Conservation (phyloP, 768 basidiomycete species). For the Termitomyces sp. region DNA sequence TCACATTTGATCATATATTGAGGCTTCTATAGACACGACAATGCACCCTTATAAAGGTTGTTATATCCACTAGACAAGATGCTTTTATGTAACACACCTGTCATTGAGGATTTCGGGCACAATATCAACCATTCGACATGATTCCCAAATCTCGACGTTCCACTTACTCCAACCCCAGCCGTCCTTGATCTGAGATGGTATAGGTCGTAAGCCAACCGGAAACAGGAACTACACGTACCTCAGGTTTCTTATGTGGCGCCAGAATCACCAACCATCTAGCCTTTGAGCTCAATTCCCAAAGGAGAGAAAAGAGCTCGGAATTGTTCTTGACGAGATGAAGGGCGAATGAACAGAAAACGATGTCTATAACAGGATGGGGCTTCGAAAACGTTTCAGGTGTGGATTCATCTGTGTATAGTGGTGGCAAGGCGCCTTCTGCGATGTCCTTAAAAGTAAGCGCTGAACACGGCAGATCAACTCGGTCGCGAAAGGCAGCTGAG, state of each 20-base stretch:
- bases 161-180: conserved; percentile 66
- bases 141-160: conserved; percentile 44
- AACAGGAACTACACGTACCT: conserved; percentile 31
- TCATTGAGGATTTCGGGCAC: conserved; percentile 43
- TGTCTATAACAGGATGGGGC: conserved; percentile 33
- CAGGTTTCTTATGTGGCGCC: conserved; percentile 74
- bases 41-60: conserved; percentile 32
- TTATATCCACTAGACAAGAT: not conserved
- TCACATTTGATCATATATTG: conserved; percentile 19
- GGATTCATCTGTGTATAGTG: conserved; percentile 13
- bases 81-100: conserved; percentile 23
- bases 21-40: conserved; percentile 47
- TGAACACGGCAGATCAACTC: conserved; percentile 50
- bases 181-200: conserved; percentile 44
- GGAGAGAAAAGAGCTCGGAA: conserved; percentile 57
- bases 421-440: conserved; percentile 48
- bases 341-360: conserved; percentile 71
- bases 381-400: not conserved
- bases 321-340: conserved; percentile 60
- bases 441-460: conserved; percentile 59
- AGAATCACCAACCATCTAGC: conserved; percentile 61
- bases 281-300: conserved; percentile 60
- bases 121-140: conserved; percentile 32
- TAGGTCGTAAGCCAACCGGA: not conserved
- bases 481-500: conserved; percentile 45